A percentile compares a stretch with the other conserved stretches of the same genome.
Conservation (phyloP, 495 filamentous ascomycete species). For the Pseudevernia furfuracea region DNA sequence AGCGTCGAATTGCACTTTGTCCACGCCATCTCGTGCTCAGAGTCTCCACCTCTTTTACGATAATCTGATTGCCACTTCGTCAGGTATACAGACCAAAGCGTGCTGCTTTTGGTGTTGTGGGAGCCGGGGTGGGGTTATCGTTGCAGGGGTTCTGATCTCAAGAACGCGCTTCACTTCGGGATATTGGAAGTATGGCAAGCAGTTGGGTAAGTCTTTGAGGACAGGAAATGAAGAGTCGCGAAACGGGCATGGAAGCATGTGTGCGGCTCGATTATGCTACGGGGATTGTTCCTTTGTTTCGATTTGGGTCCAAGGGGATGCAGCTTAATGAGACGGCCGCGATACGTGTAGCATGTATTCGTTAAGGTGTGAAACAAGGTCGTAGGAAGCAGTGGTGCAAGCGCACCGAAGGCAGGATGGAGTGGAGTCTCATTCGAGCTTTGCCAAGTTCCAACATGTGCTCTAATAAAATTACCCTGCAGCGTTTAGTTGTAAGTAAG, state of each 20-base stretch:
- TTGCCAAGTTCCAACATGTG: background rate
- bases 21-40: constrained; percentile 38
- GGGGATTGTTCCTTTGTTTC: background rate
- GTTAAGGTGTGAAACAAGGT: background rate
- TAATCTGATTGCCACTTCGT: background rate
- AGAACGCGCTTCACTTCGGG: background rate
- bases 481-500: background rate
- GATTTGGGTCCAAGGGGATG: background rate
- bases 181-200: background rate
- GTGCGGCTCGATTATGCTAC: background rate
- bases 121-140: background rate
- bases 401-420: background rate
- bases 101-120: background rate
- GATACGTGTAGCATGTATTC: background rate
- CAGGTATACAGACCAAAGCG: background rate
- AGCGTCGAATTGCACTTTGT: constrained; percentile 43
- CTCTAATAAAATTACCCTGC: background rate
- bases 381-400: background rate
- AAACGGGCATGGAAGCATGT: background rate
- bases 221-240: background rate
- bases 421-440: background rate
- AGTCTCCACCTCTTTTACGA: background rate
- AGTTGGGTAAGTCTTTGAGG: background rate
- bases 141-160: background rate
- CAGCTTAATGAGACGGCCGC: background rate